These are phyloP conservation scores for Psilocybe tampanensis DNA, from an alignment of 768 basidiomycete genomes.

Conservation along the genomic window DNA sequence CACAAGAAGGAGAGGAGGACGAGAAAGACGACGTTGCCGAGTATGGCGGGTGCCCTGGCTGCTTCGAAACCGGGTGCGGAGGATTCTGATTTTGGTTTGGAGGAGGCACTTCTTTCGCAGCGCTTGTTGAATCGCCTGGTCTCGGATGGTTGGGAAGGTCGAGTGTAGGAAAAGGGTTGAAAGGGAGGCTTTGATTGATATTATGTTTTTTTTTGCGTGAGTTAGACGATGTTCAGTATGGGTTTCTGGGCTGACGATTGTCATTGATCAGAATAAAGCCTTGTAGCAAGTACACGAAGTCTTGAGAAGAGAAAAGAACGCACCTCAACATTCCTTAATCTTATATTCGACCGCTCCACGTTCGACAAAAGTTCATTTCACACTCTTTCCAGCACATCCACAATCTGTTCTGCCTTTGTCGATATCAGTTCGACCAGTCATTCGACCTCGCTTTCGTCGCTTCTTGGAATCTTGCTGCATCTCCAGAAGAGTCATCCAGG, in stretches of 20 bases:
- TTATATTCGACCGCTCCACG: not conserved
- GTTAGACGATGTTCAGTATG: not conserved
- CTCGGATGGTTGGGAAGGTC: conserved; percentile 20
- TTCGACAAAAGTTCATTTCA: not conserved
- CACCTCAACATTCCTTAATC: conserved; percentile 4
- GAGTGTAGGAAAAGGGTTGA: not conserved
- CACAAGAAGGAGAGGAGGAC: conserved; percentile 18
- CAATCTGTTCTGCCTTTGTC: not conserved
- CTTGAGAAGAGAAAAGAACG: not conserved
- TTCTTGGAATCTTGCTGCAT: not conserved
- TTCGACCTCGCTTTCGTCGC: not conserved
- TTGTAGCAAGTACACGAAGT: not conserved
- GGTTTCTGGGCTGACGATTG: not conserved
- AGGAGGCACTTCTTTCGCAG: conserved; percentile 37
- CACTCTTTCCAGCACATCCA: not conserved
- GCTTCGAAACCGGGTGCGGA: conserved; percentile 9
- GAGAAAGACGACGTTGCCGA: conserved; percentile 14
- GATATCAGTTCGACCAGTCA: not conserved
- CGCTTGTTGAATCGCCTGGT: conserved; percentile 31
- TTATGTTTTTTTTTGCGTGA: conserved; percentile 22
- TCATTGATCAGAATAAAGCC: not conserved
- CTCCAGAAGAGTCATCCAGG: not conserved
- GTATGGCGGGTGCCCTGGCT: conserved; percentile 1
- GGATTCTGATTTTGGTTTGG: conserved; percentile 30
- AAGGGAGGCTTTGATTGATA: conserved; percentile 18